Conservation (phyloP, 768 basidiomycete genomes). For the Amanita exitialis region DNA sequence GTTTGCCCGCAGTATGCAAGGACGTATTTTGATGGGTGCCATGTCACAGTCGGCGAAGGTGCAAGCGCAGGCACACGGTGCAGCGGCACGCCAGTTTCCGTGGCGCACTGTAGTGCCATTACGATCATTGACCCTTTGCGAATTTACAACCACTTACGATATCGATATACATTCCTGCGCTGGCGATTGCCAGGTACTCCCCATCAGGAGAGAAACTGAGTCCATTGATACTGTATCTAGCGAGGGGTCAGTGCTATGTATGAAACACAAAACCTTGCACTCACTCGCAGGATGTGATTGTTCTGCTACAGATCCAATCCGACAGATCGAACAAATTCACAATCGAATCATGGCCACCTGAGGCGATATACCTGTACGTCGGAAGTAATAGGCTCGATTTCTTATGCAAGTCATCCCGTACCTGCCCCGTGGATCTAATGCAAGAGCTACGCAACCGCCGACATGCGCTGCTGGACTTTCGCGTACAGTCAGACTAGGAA, state of each 20-base stretch:
- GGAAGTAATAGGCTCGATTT: background rate
- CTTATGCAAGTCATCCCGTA: conserved; percentile 13
- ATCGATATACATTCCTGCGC: conserved; percentile 62
- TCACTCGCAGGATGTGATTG: conserved; percentile 75
- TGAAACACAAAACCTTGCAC: conserved; percentile 17
- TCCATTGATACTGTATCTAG: conserved; percentile 59
- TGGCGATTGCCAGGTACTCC: conserved; percentile 74
- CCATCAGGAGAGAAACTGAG: conserved; percentile 79
- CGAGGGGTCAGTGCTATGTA: background rate
- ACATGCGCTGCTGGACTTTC: conserved; percentile 69
- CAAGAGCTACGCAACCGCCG: conserved; percentile 68
- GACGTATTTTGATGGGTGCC: conserved; percentile 5
- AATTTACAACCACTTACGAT: conserved; percentile 43
- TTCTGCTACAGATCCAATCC: conserved; percentile 75
- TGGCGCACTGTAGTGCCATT: conserved; percentile 49
- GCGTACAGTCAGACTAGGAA: conserved; percentile 46
- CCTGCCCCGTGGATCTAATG: conserved; percentile 75
- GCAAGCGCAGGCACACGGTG: conserved; percentile 70
- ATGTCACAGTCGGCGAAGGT: conserved; percentile 59
- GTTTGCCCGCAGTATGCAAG: conserved; percentile 41
- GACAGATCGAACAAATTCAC: conserved; percentile 71
- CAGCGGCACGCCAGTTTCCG: conserved; percentile 63
- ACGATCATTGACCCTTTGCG: background rate
- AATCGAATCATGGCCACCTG: conserved; percentile 75
- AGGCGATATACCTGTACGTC: conserved; percentile 54